phyloP scores from a whole-genome alignment of 2,329 filamentous ascomycete genomes.

The Pyrenophora graminea region DNA sequence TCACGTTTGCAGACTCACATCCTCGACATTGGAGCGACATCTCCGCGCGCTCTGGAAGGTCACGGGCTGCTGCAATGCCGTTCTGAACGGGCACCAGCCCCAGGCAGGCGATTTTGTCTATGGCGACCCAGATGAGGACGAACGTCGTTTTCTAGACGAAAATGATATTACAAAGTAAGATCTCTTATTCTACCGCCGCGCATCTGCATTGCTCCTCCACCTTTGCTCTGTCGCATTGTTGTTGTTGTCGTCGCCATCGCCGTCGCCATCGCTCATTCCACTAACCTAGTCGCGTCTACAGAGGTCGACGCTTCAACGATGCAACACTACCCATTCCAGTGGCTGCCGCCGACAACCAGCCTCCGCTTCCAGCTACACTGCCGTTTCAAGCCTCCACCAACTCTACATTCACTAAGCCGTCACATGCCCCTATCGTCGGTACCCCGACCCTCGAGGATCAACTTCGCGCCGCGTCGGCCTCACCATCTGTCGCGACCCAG shows the following conservation, averaged over 20 bases:
- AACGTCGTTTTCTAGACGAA: constrained; percentile 60
- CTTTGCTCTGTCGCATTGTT: not conserved
- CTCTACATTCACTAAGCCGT: constrained; percentile 24
- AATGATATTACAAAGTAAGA: constrained; percentile 63
- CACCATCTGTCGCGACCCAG: constrained; percentile 37
- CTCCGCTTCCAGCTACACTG: constrained; percentile 31
- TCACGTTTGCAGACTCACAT: constrained; percentile 72
- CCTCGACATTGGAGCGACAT: constrained; percentile 65
- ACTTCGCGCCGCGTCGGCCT: constrained; percentile 41
- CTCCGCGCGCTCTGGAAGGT: constrained; percentile 84
- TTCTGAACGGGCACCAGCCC: constrained; percentile 58
- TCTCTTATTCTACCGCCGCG: constrained; percentile 7
- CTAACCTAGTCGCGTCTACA: constrained; percentile 42
- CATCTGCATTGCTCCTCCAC: not conserved
- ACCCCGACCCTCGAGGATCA: constrained; percentile 40
- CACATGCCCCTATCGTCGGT: constrained; percentile 26
- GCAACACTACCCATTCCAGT: constrained; percentile 53
- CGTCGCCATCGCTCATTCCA: constrained; percentile 34
- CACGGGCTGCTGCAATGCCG: constrained; percentile 57
- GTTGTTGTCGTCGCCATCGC: constrained; percentile 3
- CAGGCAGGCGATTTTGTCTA: constrained; percentile 61
- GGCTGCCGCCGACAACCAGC: constrained; percentile 29
- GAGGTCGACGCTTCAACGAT: constrained; percentile 63
- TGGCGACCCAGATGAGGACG: constrained; percentile 57
- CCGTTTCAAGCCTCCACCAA: constrained; percentile 30